Base-by-base conservation (phyloP, 2,329 filamentous ascomycete species). In the Lojkania enalia region DNA sequence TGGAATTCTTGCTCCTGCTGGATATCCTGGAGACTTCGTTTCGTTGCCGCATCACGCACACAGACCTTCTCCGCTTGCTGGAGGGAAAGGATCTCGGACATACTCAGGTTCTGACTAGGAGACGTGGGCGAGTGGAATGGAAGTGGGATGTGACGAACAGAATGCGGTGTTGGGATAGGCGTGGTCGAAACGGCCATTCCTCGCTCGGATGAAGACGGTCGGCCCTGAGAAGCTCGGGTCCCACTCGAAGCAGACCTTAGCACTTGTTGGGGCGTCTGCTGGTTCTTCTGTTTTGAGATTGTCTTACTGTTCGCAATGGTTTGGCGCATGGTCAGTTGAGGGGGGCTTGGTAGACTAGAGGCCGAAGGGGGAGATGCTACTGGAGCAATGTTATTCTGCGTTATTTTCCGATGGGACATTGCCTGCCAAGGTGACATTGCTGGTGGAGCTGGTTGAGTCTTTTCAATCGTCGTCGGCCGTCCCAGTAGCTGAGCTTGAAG, bases 1-100 rank as follows among this genome's bases (percentile, higher is more conserved):
- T 96, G 89, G 66, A 99, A 99, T 39, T 90, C 90, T 64, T 99
- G 94, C 70, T 99, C 94, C 54, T 94, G 84, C 67, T 99, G 94
- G 47, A 99, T 99, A 52, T 97, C 94, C 62, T 95, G 85, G 20
- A 99, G 74, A 52, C 88, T 94, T 44, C 92, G 82, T 71, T 95
- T 96, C 2, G 90, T 88, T 9, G 85, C 85, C 1, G 90, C 89
- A 64, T 96, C 91, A 41, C 83, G 86, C 49, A 95, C 84, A 14
- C 83, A 81, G 45, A 90, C 83, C 63, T 95, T 94, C 65, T 96
- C 91, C 6, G 83, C 83, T 66, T 86, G 83, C 70, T 99, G 90
- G 61, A 95, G 84, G 5, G 85, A 84, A 12, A 97, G 86, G 45
- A 99, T 99, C 55, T 96, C 90, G 13, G 85, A 82, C 73, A 99